phyloP scores from a whole-genome alignment of 78 protist species.

The Trichosphaerium sp. region DNA sequence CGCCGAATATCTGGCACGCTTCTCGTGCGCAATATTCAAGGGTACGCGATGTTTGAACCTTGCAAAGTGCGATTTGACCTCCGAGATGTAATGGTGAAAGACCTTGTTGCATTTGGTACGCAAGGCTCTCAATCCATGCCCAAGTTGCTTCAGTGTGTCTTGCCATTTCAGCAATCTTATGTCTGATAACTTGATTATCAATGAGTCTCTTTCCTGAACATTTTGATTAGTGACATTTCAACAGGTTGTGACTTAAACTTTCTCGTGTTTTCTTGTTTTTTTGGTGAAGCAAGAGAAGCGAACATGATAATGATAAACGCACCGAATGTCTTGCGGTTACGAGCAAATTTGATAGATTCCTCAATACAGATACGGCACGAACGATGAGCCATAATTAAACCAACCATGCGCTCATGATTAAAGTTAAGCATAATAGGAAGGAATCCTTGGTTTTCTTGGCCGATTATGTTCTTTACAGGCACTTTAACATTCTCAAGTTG shows the following conservation, averaged over 20 bases:
- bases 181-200: conserved; percentile 32
- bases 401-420: background rate
- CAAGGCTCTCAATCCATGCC: conserved; percentile 11
- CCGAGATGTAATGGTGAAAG: conserved; percentile 11
- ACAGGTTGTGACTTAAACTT: conserved; percentile 32
- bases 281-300: too few species aligned
- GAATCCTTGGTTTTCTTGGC: background rate
- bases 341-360: background rate
- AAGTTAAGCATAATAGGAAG: background rate
- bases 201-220: background rate
- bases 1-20: conserved; percentile 20
- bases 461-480: background rate
- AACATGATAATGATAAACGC: too few species aligned
- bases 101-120: conserved; percentile 15
- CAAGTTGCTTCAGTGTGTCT: conserved; percentile 27
- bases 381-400: background rate
- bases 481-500: background rate
- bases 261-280: conserved; percentile 11
- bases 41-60: conserved; percentile 31
- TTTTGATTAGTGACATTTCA: conserved; percentile 12
- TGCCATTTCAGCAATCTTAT: conserved; percentile 34
- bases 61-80: conserved; percentile 20
- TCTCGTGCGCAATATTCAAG: conserved; percentile 44
- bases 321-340: background rate
- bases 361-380: conserved; percentile 11